Percentiles rank a stretch among this genome's conserved stretches.
Evolutionary conservation across 495 filamentous ascomycete genomes (phyloP).

Genomic region (Penicillium subrubescens): DNA sequence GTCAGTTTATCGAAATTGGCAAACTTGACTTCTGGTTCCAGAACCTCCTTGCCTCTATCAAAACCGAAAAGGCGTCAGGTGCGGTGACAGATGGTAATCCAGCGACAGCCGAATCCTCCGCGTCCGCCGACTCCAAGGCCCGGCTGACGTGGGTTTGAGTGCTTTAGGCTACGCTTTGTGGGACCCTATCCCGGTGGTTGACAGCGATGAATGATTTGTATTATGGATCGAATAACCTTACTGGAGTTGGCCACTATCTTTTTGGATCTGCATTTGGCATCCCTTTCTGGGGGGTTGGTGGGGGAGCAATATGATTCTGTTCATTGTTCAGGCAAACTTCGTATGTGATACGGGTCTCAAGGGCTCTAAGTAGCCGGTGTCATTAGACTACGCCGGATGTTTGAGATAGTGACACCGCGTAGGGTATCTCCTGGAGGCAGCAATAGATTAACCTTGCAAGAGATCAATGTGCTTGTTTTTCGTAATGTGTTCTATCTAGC

Average conservation of each 20-base stretch:
- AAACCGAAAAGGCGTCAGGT: conserved; percentile 7
- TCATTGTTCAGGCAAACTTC: not conserved
- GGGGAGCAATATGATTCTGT: not conserved
- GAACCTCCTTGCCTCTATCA: conserved; percentile 41
- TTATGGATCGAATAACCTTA: not conserved
- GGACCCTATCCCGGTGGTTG: not conserved
- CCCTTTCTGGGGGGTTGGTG: not conserved
- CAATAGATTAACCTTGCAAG: not conserved
- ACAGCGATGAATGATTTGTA: conserved; percentile 3
- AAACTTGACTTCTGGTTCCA: conserved; percentile 64
- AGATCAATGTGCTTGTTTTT: not conserved
- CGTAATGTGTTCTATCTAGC: not conserved
- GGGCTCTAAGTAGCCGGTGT: not conserved
- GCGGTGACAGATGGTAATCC: not conserved
- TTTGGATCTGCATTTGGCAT: not conserved
- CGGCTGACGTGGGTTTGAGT: conserved; percentile 13
- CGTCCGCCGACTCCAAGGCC: conserved; percentile 6
- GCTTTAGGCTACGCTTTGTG: not conserved
- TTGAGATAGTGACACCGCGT: not conserved
- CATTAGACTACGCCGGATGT: not conserved
- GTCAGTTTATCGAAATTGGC: conserved; percentile 56
- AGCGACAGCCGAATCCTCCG: not conserved
- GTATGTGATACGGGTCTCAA: not conserved
- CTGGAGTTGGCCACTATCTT: not conserved
- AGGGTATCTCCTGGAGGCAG: not conserved